Evolutionary conservation across 371 early-diverging fungal genomes (phyloP), one percentile per base, ranked within the genome.

Genomic region (Mucor velutinosus): DNA sequence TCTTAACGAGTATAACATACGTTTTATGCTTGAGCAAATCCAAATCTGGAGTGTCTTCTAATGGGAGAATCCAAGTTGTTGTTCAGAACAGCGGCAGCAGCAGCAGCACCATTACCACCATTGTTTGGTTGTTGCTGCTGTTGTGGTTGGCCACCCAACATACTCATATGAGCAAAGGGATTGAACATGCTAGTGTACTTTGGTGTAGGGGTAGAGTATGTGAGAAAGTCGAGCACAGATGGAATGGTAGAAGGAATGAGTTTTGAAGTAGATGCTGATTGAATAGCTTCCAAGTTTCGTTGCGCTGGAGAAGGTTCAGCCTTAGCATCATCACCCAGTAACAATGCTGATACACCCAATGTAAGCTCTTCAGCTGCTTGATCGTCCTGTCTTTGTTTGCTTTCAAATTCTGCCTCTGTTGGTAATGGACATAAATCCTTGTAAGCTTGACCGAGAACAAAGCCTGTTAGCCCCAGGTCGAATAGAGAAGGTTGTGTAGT

Each of bases 11-110:
- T 17, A 47, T 17, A 47, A 37, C 8, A 37, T 37, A 37, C 12
- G 37, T 12, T 37, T 63, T 74, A 80, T 57, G 77, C 74, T 64
- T 82, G 82, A 66, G 82, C 82, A 72, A 82, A 82, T 8, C 79
- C 79, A 73, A 82, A 82, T 63, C 82, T 76, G 63, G 82, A 82
- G 51, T 75, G 73, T 73, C 77, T 76, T 32, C 82, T 76, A 53
- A 76, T 68, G 27, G 82, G 77, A 3, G 82, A 72, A 21, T 78
- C 81, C 47, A 73, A 69, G 21, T 70, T 62, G 29, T 56, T 72
- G 32, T 73, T 71, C 33, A 35, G 7, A 8, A 74, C 61, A 47
- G 73, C 64, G 35, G 76, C 75, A 11, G 72, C 30, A 19, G 73
- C 62, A 37, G 37, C 37, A 37, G 37, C 37, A 14, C 14, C 14